phyloP scores from a whole-genome alignment of 2,329 filamentous ascomycete species.

The Neonectria sp. region DNA sequence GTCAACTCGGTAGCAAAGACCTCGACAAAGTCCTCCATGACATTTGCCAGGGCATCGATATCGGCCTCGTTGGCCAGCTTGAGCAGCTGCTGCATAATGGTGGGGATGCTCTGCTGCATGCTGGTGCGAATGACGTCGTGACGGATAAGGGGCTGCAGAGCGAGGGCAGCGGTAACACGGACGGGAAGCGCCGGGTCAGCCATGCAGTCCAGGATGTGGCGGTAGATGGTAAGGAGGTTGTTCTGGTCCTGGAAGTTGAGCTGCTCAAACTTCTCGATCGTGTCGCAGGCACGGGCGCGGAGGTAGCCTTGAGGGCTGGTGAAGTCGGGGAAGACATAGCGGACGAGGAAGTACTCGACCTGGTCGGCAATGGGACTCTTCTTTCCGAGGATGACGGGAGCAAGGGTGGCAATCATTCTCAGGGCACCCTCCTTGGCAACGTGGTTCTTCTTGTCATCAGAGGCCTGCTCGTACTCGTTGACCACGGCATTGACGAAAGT shows the following conservation, averaged over 20 bases:
- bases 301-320: slow-evolving; percentile 92
- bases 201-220: slow-evolving; percentile 97
- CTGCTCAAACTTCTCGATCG: slow-evolving; percentile 97
- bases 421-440: slow-evolving; percentile 96
- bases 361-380: slow-evolving; percentile 98
- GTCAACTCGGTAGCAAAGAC: slow-evolving; percentile 98
- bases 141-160: slow-evolving; percentile 93
- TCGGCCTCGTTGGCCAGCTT: slow-evolving; percentile 98
- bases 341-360: slow-evolving; percentile 98
- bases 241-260: slow-evolving; percentile 97
- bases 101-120: slow-evolving; percentile 98
- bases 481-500: slow-evolving; percentile 97
- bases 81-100: slow-evolving; percentile 98
- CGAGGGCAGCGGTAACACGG: slow-evolving; percentile 92
- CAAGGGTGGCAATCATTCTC: slow-evolving; percentile 96
- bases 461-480: slow-evolving; percentile 88
- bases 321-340: slow-evolving; percentile 99
- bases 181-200: slow-evolving; percentile 94
- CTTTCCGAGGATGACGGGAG: slow-evolving; percentile 95
- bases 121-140: slow-evolving; percentile 94
- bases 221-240: slow-evolving; percentile 96
- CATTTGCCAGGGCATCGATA: slow-evolving; percentile 95
- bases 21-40: slow-evolving; percentile 99
- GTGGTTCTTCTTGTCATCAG: slow-evolving; percentile 92
- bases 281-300: slow-evolving; percentile 94